Evolutionary conservation across 768 basidiomycete genomes (phyloP).

Genomic region (Termitomyces sp.): DNA sequence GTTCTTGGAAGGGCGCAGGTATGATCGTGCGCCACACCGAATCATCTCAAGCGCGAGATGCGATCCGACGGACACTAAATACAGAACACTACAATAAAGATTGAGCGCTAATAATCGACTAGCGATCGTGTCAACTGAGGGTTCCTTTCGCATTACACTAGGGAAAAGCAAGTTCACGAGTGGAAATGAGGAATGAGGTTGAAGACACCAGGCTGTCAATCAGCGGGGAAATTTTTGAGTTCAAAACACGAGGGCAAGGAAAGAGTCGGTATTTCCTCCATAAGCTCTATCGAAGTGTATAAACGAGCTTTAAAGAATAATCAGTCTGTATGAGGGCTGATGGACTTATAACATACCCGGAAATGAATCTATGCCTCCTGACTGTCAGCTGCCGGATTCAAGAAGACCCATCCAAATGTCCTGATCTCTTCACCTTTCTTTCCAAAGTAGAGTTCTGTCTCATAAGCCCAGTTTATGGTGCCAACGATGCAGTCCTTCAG

Average conservation of each 20-base stretch:
- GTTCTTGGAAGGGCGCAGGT: not conserved
- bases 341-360: not conserved
- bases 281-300: too few species aligned
- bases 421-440: conserved; percentile 53
- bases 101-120: too few species aligned
- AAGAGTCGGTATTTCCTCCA: not conserved
- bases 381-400: conserved; percentile 20
- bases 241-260: not conserved
- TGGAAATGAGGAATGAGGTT: too few species aligned
- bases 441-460: conserved; percentile 59
- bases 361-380: not conserved
- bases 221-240: not conserved
- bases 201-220: not conserved
- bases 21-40: not conserved
- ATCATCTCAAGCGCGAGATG: too few species aligned
- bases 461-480: conserved; percentile 61
- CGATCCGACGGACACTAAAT: too few species aligned
- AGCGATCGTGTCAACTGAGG: too few species aligned
- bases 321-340: not conserved
- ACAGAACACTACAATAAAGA: too few species aligned
- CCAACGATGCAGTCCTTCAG: conserved; percentile 56
- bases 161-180: not conserved
- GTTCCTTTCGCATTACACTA: not conserved
- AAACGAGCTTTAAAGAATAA: not conserved
- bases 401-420: conserved; percentile 61